Base-by-base conservation (phyloP, 495 filamentous ascomycete species). In the Podospora tetraspora region DNA sequence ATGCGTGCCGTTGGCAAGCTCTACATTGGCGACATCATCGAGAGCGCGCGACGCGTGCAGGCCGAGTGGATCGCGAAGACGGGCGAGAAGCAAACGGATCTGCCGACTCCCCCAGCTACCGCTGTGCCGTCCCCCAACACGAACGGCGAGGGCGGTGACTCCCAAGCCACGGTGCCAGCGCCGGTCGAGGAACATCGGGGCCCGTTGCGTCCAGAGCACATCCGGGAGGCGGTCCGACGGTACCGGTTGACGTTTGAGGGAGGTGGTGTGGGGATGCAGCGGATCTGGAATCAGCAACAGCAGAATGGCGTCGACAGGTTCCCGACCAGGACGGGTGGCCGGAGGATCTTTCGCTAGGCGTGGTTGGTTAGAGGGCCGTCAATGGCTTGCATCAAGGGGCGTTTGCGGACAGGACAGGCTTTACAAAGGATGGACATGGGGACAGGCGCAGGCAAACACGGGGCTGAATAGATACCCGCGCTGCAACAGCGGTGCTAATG, bases 1-100 rank as follows among this genome's bases (percentile, higher is more conserved):
- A 89, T 96, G 72, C 91, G 90, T 62, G 87, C 90, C 3, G 92
- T 91, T 65, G 89, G 90, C 34, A 97, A 97, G 77, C 84, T 93
- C 68, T 96, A 91, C 76, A 86, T 92, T 9, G 92, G 93, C 61
- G 88, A 93, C 63, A 84, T 97, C 63, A 88, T 96, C 63, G 92
- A 96, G 76, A 84, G 86, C 64, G 92, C 93, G 1, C 84, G 91
- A 30, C 87, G 88, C 13, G 87, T 97, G 6, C 93, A 96, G 77
- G 81, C 82, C 59, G 88, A 97, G 79, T 94, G 90, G 91, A 80
- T 88, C 52, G 84, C 84, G 16, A 83, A 85, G 24, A 74, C 77
- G 52, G 78, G 73, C 64, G 87, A 86, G 74, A 79, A 79, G 63
- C 82, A 84, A 66, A 79, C 80, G 1, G 80, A 82, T 3, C 60